Evolutionary conservation across 1,284 basidiomycete genomes (phyloP), one percentile per base, ranked within the genome.

Genomic region (Malassezia yamatoensis): DNA sequence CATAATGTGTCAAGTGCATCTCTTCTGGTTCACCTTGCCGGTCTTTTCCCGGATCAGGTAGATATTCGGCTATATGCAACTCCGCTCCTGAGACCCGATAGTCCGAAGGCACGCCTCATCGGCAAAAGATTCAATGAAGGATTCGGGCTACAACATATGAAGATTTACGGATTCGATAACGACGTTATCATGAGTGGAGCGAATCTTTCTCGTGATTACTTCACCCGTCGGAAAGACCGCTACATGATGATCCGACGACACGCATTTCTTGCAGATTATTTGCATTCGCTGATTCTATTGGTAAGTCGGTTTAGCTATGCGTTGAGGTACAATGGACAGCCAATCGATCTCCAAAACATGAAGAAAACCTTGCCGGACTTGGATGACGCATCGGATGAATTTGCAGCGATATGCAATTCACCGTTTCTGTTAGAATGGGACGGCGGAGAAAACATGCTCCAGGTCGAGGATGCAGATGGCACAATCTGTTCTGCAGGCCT

Each of bases 71-170:
- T 98, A 86, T 75, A 83, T 85, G 66, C 67, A 48, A 90, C 88
- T 64, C 90, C 93, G 0, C 87, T 85, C 57, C 79, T 96, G 11
- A 50, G 51, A 9, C 55, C 55, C 16, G 37, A 48, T 29, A 49
- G 50, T 21, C 12, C 42, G 29, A 63, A 83, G 21, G 85, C 86
- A 0, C 81, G 80, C 57, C 59, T 91, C 20, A 83, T 96, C 1
- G 94, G 94, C 2, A 85, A 87, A 48, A 80, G 94, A 42, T 94
- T 90, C 76, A 91, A 96, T 69, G 94, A 99, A 77, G 94, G 91
- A 0, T 96, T 89, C 86, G 93, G 94, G 0, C 87, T 93, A 3
- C 96, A 93, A 87, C 94, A 98, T 74, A 86, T 90, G 20, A 98
- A 98, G 77, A 82, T 93, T 57, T 99, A 99, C 70, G 88, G 88